These are phyloP conservation scores for Hymenochaete sp. DNA, from an alignment of 1,284 basidiomycete species.

Conservation along the genomic window DNA sequence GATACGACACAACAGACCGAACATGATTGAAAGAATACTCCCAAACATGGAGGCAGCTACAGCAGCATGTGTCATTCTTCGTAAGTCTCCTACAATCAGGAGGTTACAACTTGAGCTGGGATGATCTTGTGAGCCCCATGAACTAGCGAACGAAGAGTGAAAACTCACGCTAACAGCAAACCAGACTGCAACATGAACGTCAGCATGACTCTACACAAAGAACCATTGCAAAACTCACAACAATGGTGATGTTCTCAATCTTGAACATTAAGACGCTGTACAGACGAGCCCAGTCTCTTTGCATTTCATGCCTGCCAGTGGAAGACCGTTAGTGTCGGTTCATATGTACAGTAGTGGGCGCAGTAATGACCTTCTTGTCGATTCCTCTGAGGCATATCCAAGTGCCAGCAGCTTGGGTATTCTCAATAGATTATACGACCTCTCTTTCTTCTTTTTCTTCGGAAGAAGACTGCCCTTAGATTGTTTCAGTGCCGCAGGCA, in stretches of 20 bases:
- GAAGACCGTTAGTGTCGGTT: not conserved
- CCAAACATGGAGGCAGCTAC: not conserved
- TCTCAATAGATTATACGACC: conserved; percentile 3
- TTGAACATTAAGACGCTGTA: conserved; percentile 13
- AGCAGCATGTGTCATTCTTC: conserved; percentile 2
- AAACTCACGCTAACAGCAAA: too few relatives aligned
- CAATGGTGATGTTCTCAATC: conserved; percentile 14
- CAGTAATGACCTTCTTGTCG: conserved; percentile 6
- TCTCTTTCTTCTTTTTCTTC: not conserved
- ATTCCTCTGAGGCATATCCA: conserved; percentile 12
- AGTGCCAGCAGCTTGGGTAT: conserved; percentile 13
- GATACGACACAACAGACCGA: conserved; percentile 2
- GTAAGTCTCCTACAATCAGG: not conserved
- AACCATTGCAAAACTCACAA: not conserved
- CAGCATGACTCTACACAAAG: not conserved
- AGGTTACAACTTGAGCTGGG: not conserved
- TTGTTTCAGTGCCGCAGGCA: not conserved
- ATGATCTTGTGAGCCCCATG: not conserved
- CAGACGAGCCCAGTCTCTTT: conserved; percentile 9
- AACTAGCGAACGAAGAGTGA: too few relatives aligned
- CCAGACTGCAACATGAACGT: too few relatives aligned
- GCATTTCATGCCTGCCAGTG: conserved; percentile 2
- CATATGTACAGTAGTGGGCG: not conserved
- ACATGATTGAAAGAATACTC: conserved; percentile 1
- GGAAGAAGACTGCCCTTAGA: not conserved